phyloP scores from a whole-genome alignment of 1,284 basidiomycete genomes.

The Leccinum holopus region DNA sequence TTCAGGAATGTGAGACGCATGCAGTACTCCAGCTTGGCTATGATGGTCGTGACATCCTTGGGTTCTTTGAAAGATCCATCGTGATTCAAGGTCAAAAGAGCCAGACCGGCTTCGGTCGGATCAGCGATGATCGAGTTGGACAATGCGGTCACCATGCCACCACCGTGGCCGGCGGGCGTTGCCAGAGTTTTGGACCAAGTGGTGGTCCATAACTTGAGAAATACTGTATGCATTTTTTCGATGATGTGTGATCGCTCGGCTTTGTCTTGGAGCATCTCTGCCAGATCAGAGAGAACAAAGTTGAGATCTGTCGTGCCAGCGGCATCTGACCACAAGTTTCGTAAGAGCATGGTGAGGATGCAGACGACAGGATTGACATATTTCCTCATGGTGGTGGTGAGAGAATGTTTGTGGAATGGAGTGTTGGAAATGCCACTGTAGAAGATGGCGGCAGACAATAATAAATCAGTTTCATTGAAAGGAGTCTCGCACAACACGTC shows the following conservation, averaged over 20 bases:
- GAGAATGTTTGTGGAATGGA: conserved; percentile 8
- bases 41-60: conserved; percentile 16
- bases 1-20: conserved; percentile 25
- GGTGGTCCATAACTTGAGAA: conserved; percentile 12
- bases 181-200: conserved; percentile 1
- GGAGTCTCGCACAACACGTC: no score
- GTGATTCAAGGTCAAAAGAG: conserved; percentile 15
- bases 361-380: background rate
- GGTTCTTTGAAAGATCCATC: conserved; percentile 22
- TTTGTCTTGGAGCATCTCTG: background rate
- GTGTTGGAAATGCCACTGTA: conserved; percentile 11
- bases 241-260: background rate
- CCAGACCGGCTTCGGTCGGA: conserved; percentile 25
- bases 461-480: no score
- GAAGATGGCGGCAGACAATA: no score
- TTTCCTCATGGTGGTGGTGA: background rate
- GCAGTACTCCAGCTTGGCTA: conserved; percentile 22
- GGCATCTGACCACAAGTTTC: background rate
- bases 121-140: conserved; percentile 13
- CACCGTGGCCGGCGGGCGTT: no score
- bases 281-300: background rate
- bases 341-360: background rate
- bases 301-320: no score
- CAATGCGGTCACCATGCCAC: no score
- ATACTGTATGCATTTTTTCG: background rate